Evolutionary conservation across 2,329 filamentous ascomycete species (phyloP), one percentile per base, ranked within the genome.

Genomic region (Penicillium paneum): DNA sequence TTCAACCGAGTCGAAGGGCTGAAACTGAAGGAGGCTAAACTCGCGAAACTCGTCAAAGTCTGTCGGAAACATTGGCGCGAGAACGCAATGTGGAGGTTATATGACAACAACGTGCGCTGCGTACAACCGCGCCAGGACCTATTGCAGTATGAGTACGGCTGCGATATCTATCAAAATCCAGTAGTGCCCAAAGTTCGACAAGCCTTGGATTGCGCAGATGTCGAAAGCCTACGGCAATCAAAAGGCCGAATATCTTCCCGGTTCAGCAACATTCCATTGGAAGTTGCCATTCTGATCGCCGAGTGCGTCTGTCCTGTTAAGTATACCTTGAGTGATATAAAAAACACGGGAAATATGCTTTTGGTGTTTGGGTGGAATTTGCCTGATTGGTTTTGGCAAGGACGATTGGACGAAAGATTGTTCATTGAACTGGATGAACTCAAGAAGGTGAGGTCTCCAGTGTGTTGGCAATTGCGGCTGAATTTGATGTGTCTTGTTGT

Each of bases 331-430:
- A 3, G 2, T 35, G 47, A 54, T 21, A 28, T 52, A 10, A 8
- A 40, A 12, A 34, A 45, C 28, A 44, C 19, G 35, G 38, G 47
- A 6, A 54, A 52, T 34, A 48, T 52, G 32, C 48, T 54, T 4
- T 52, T 28, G 1, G 39, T 35, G n/a, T 54, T 57, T 29, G 21
- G 17, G 10, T 57, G 32, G 51, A 13, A 49, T n/a, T 29, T 57
- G 7, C 55, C 48, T 12, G 29, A 42, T 19, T 49, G 21, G 19
- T 55, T 58, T 35, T 55, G 49, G 52, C 11, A 29, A 52, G 40
- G 29, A 12, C 29, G 55, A 7, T 35, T 58, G 11, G 32, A 49
- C 17, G 42, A 43, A 5, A 10, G 26, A 24, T 36, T 43, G n/a
- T 52, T 52, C 15, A 38, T 52, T n/a, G 52, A 52, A 44, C 8